Conservation (phyloP, 2,329 filamentous ascomycete species). For the Tolypocladium pustulatum region DNA sequence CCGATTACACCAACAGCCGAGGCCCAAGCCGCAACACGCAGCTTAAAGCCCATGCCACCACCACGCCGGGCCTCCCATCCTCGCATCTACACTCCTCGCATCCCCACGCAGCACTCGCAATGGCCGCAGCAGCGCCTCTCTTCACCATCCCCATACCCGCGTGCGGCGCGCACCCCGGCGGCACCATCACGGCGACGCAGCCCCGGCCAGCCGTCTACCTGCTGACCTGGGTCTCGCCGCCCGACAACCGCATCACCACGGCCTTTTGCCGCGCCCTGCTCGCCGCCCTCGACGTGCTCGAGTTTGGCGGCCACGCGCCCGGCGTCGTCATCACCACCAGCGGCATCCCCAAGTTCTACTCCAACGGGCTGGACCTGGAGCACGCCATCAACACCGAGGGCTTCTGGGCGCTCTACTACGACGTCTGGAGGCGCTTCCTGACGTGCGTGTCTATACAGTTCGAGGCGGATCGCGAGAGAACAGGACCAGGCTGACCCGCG, state of each 20-base stretch:
- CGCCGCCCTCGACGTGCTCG: slow-evolving; percentile 64
- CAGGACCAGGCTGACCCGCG: background rate
- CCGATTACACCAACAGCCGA: background rate
- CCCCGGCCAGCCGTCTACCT: slow-evolving; percentile 56
- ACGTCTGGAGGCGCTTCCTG: slow-evolving; percentile 50
- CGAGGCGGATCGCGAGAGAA: background rate
- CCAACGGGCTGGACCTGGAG: slow-evolving; percentile 69
- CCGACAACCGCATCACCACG: slow-evolving; percentile 67
- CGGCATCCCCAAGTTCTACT: slow-evolving; percentile 68
- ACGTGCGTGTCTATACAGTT: slow-evolving; percentile 12
- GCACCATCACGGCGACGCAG: slow-evolving; percentile 51
- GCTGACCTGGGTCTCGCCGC: slow-evolving; percentile 58
- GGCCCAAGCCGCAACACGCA: background rate
- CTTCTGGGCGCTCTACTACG: slow-evolving; percentile 55
- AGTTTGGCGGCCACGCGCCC: slow-evolving; percentile 49
- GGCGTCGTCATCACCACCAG: slow-evolving; percentile 72
- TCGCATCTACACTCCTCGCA: background rate
- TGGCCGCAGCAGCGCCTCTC: slow-evolving; percentile 12
- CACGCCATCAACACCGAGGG: slow-evolving; percentile 48
- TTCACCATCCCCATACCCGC: slow-evolving; percentile 43
- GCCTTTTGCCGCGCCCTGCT: slow-evolving; percentile 57
- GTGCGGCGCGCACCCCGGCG: slow-evolving; percentile 34
- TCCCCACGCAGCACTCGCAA: background rate
- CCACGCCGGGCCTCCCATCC: background rate
- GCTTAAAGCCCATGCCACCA: background rate